Base-by-base conservation (phyloP, 1,284 basidiomycete species). In the Puccinia coronata region DNA sequence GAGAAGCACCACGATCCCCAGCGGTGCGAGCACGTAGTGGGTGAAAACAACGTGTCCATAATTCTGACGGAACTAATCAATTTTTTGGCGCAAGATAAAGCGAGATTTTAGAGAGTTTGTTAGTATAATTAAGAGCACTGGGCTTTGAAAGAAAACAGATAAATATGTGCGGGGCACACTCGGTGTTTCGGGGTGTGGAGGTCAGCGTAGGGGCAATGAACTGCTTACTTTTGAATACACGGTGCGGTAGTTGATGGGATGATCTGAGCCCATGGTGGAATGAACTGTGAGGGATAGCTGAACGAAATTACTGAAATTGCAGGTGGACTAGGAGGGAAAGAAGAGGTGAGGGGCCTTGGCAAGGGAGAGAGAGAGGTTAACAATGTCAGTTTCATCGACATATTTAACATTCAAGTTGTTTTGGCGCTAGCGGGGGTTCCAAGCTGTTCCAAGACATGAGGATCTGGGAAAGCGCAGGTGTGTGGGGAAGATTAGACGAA, bases 21-120 rank as follows among this genome's bases (percentile, higher is more conserved):
- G 31, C 14, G 80, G 80, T 0, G 70, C 80, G 36, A 65, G 71
- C 36, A 81, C 49, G 49, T 81, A 81, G 25, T 72, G 67, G 36
- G 55, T 31, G 25, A 76, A 47, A 39, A 65, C n/a, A 9, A 65
- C 57, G 28, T 31, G 4, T 63, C 73, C 73, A 63, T 63, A 76
- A 23, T 51, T 63, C 43, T 76, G 39, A 25, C 73, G 59, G 25
- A 76, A 65, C 73, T 63, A 31, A 25, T 25, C 2, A 28, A 57
- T 6, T 9, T 53, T 53, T 53, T 9, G 49, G 23, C 4, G 8
- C 12, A 4, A 51, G n/a, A n/a, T n/a, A n/a, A n/a, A n/a, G n/a
- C n/a, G n/a, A n/a, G n/a, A n/a, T n/a, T n/a, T n/a, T n/a, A n/a
- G n/a, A n/a, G n/a, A n/a, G n/a, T n/a, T n/a, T n/a, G n/a, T n/a